These are phyloP conservation scores for Aspergillus asperescens DNA, from an alignment of 495 filamentous ascomycete genomes.

Conservation along the genomic window DNA sequence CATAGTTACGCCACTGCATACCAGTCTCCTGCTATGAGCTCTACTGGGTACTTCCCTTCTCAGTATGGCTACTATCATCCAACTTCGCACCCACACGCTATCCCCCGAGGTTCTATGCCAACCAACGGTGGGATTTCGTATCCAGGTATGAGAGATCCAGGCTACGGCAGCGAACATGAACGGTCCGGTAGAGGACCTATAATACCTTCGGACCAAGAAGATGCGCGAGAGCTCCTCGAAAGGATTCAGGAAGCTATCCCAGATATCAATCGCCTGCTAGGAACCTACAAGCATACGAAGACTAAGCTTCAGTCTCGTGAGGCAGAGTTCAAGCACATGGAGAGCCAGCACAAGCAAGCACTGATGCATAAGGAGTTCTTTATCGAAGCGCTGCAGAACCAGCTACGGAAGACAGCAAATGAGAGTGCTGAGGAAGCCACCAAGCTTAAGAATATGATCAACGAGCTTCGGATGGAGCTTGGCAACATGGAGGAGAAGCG, in stretches of 20 bases:
- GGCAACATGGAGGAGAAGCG: conserved; percentile 52
- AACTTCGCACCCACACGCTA: conserved; percentile 26
- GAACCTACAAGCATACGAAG: conserved; percentile 43
- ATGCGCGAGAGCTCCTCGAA: conserved; percentile 42
- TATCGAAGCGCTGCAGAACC: conserved; percentile 47
- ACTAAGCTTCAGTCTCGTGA: conserved; percentile 41
- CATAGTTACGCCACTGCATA: conserved; percentile 31
- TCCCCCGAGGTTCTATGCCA: conserved; percentile 32
- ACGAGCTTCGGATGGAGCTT: conserved; percentile 51
- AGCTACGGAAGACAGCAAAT: conserved; percentile 48
- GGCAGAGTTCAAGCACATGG: conserved; percentile 42
- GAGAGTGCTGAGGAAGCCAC: conserved; percentile 46
- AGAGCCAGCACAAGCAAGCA: conserved; percentile 43
- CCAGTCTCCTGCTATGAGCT: conserved; percentile 38
- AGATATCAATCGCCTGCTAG: conserved; percentile 44
- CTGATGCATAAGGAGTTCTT: conserved; percentile 50
- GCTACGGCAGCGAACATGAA: conserved; percentile 21
- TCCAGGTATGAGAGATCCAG: conserved; percentile 29
- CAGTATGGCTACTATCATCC: conserved; percentile 33
- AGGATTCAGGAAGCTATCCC: conserved; percentile 47
- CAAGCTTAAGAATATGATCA: conserved; percentile 44
- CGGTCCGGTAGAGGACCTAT: conserved; percentile 24
- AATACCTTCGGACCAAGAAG: conserved; percentile 32
- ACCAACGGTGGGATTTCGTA: conserved; percentile 31
- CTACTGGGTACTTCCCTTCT: conserved; percentile 27